Base-by-base conservation (phyloP, 805 yeast species). In the Isabelozyma heimii region DNA sequence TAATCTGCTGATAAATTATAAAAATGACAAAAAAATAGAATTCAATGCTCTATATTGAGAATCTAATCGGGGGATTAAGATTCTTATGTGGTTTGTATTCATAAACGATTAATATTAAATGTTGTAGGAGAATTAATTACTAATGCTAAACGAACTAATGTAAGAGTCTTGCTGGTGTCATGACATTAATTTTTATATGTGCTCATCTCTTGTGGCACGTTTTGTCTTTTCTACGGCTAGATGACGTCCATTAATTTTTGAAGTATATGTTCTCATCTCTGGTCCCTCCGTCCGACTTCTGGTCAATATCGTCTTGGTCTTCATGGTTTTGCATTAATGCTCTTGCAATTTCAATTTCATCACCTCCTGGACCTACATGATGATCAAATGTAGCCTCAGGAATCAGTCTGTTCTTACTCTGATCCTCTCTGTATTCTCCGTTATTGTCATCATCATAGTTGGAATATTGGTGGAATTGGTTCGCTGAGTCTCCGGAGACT, bases 321-420 rank as follows among this genome's bases (percentile, higher is more conserved):
- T 59, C 71, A 46, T 73, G 81, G 53, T 76, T 81, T 51, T 82
- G 85, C 44, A 83, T 82, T 55, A 83, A 66, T 0, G 87, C 89
- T 40, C 85, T 68, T 1, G 89, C 88, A 55, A 83, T 84, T 43
- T 82, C 86, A 37, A 83, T 80, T 54, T 82, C 87, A 44, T 77
- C 82, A 5, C 79, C 82, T 6, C 73, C 69, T 8, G 57, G 66
- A 63, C 56, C 73, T 63, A 56, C 72, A 42, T 68, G 66, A 13
- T 66, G 65, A 43, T 70, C 78, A 53, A 75, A 80, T 47, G 79
- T 83, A 1, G 86, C 87, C 6, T 81, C 85, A 0, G 83, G 82
- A 5, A 78, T 73, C 12, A 67, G 70, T 37, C 68, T 66, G 24
- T 63, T 62, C 10, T 54, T 52, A 37, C 48, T 28, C 17, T 37